Evolutionary conservation across 2,329 filamentous ascomycete genomes (phyloP).

Genomic region (Ophiostoma triangulosporum): DNA sequence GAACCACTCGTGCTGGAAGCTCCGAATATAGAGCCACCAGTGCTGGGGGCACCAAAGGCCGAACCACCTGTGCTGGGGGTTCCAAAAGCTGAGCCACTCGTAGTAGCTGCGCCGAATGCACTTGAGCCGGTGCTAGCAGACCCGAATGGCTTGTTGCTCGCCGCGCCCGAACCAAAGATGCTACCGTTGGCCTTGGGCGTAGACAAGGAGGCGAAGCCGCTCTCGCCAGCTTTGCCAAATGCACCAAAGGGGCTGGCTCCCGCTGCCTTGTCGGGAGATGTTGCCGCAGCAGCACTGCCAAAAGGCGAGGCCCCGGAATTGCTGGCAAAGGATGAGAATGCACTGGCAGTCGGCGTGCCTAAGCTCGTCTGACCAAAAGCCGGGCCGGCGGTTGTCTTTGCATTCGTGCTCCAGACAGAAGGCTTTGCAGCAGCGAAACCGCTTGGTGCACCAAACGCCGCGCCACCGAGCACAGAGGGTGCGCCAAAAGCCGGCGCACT

Average conservation of each 20-base stretch:
- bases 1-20: neutral
- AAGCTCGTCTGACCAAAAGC: conserved; percentile 44
- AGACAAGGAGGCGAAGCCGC: conserved; percentile 40
- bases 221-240: conserved; percentile 10
- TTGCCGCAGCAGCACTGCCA: conserved; percentile 16
- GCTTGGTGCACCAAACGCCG: conserved; percentile 25
- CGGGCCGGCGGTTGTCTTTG: conserved; percentile 21
- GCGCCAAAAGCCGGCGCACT: conserved; percentile 35
- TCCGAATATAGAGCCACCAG: conserved; percentile 7
- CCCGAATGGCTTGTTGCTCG: conserved; percentile 22
- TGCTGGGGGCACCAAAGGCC: neutral
- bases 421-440: conserved; percentile 21
- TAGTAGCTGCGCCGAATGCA: neutral
- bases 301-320: conserved; percentile 11
- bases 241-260: conserved; percentile 14
- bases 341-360: conserved; percentile 14
- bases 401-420: conserved; percentile 18
- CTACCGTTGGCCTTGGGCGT: conserved; percentile 22
- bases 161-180: conserved; percentile 24
- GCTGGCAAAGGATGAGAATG: conserved; percentile 16
- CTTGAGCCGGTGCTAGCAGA: conserved; percentile 14
- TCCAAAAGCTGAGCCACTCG: conserved; percentile 8
- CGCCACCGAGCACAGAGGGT: conserved; percentile 16
- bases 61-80: neutral
- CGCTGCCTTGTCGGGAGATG: conserved; percentile 8